Base-by-base conservation (phyloP, 1,284 basidiomycete genomes). In the Marasmius oreades region DNA sequence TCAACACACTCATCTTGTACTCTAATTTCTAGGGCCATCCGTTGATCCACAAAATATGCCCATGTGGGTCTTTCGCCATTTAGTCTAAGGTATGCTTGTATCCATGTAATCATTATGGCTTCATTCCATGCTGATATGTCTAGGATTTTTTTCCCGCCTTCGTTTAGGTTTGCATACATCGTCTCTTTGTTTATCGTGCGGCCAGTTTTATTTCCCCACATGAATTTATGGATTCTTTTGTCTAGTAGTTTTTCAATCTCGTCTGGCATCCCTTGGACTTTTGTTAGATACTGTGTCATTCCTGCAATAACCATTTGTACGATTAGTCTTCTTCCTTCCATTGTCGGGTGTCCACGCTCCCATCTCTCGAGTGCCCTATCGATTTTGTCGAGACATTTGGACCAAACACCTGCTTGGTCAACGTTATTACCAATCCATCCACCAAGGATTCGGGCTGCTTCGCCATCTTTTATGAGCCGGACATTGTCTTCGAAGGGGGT, bases 261-360 rank as follows among this genome's bases (percentile, higher is more conserved):
- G 7, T 44, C 53, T 12, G 63, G 64, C 64, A 65, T 65, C 0
- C 64, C 64, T 53, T 65, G 63, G 0, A 61, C 64, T 51, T 61
- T 61, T 1, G 63, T 47, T 0, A 63, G 60, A 55, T 59, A 65
- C 50, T 64, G 63, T 0, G 62, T 57, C 48, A 60, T 64, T 0
- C 60, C 61, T 0, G 58, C 58, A 3, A 60, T 45, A 12, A 59
- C 36, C 57, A 58, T 57, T 34, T 62, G 59, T 1, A 62, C 44
- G 0, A 64, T 63, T 2, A 57, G 58, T 0, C 51, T 0, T 52
- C 58, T 55, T 3, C 55, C 63, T 36, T 64, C 58, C 2, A 67
- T 28, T 3, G 61, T 61, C 0, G 62, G 62, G 45, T 59, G 43
- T 0, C 22, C 22, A 16, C 33, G 31, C 5, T 44, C 59, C 63